phyloP scores from a whole-genome alignment of 805 yeast genomes.

The Myxozyma melibiosi region DNA sequence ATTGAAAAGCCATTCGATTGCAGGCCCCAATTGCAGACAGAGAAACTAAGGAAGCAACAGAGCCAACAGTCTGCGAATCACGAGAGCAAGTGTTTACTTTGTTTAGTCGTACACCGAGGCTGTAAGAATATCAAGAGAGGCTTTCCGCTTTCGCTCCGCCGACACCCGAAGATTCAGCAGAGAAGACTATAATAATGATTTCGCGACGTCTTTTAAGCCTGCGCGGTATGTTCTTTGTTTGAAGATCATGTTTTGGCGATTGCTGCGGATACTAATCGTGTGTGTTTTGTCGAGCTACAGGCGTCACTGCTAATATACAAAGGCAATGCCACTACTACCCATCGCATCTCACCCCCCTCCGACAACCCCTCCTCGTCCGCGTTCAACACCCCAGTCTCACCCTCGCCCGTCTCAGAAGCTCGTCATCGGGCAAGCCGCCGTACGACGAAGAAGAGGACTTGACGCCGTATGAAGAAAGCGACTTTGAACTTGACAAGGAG shows the following conservation, averaged over 20 bases:
- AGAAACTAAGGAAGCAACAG: no score
- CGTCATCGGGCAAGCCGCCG: neutral
- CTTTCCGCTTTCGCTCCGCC: no score
- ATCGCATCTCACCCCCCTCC: neutral
- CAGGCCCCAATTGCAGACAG: no score
- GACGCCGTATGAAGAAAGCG: neutral
- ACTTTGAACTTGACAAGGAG: constrained; percentile 3
- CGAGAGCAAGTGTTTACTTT: no score
- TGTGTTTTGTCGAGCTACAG: neutral
- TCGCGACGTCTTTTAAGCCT: constrained; percentile 11
- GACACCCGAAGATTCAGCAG: neutral
- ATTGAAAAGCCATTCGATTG: no score
- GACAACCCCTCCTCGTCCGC: neutral
- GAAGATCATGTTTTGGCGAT: neutral
- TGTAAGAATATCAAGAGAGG: no score
- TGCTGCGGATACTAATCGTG: neutral
- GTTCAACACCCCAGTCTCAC: no score
- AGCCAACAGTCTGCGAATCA: no score
- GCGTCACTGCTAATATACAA: neutral
- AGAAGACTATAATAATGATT: constrained; percentile 6
- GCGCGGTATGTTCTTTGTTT: constrained; percentile 2
- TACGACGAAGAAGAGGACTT: neutral
- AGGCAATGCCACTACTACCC: constrained; percentile 2
- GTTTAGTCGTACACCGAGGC: no score
- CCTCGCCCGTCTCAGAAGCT: neutral